These are phyloP conservation scores for Chlamydomonas asymmetrica DNA, from an alignment of 139 green algal species.

Conservation along the genomic window DNA sequence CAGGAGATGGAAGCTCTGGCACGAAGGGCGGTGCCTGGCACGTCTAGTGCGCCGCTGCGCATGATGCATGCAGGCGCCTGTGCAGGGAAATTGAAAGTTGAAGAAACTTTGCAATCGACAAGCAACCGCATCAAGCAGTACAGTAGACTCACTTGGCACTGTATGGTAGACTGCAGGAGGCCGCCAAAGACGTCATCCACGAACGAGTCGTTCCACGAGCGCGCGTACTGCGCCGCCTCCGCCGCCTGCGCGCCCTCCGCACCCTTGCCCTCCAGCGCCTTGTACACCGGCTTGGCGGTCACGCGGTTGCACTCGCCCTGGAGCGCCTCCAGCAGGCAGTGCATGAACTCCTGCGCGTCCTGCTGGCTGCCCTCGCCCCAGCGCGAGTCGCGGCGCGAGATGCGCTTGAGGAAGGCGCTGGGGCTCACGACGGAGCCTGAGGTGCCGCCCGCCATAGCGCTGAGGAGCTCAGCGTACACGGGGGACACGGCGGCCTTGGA, in stretches of 20 bases:
- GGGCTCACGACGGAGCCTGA: constrained; percentile 15
- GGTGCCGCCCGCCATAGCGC: constrained; percentile 35
- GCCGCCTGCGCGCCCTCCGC: constrained; percentile 63
- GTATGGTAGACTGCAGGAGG: constrained; percentile 76
- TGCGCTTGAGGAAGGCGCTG: constrained; percentile 40
- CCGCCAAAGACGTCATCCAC: constrained; percentile 81
- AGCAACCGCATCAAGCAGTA: no score
- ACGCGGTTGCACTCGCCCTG: constrained; percentile 63
- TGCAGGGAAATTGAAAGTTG: no score
- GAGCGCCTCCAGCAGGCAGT: constrained; percentile 57
- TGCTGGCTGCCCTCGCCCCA: constrained; percentile 70
- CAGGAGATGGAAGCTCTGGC: no score
- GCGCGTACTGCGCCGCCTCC: constrained; percentile 61
- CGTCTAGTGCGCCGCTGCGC: no score
- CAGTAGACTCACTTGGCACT: constrained; percentile 53
- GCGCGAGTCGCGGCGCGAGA: constrained; percentile 45
- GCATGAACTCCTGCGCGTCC: constrained; percentile 73
- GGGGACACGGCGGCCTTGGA: constrained; percentile 45
- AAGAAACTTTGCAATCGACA: no score
- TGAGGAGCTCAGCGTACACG: constrained; percentile 46
- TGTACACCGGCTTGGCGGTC: constrained; percentile 35
- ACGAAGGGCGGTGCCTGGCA: no score
- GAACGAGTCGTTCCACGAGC: constrained; percentile 60
- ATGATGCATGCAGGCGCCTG: no score
- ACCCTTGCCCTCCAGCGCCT: constrained; percentile 59